phyloP scores from a whole-genome alignment of 495 filamentous ascomycete species.

The Thozetella sp. region DNA sequence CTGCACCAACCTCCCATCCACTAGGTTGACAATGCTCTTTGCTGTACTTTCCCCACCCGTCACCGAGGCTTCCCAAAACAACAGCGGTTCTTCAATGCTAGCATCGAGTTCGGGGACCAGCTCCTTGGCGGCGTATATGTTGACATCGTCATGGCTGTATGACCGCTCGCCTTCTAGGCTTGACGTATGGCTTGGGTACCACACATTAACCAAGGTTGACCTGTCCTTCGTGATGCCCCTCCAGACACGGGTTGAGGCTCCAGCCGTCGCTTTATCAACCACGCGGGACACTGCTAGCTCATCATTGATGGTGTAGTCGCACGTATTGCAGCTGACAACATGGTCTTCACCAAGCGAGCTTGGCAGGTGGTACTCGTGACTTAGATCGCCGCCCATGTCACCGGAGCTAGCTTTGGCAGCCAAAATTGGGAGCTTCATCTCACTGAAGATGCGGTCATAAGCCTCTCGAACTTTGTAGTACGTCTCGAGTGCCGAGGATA shows the following conservation, averaged over 20 bases:
- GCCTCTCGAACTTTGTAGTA: conserved; percentile 71
- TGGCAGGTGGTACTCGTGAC: conserved; percentile 91
- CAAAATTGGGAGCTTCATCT: conserved; percentile 81
- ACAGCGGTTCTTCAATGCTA: conserved; percentile 61
- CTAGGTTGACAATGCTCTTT: conserved; percentile 48
- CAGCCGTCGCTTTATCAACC: conserved; percentile 2
- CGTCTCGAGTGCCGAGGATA: conserved; percentile 68
- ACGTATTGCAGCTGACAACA: conserved; percentile 72
- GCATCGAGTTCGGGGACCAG: conserved; percentile 75
- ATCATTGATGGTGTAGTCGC: conserved; percentile 81
- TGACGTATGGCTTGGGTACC: conserved; percentile 52
- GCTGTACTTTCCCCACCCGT: conserved; percentile 10
- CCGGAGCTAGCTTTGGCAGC: conserved; percentile 90
- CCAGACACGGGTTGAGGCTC: conserved; percentile 45
- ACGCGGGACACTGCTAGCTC: conserved; percentile 54
- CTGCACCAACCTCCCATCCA: conserved; percentile 46
- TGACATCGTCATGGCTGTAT: conserved; percentile 54
- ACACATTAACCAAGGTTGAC: conserved; percentile 65
- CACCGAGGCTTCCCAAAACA: conserved; percentile 51
- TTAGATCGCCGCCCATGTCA: conserved; percentile 90
- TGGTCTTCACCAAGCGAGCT: conserved; percentile 84
- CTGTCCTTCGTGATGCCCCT: conserved; percentile 71
- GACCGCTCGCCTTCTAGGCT: conserved; percentile 11
- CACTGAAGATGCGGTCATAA: conserved; percentile 76
- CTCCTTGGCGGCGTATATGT: conserved; percentile 70